These are phyloP conservation scores for Urochloa ruziziensis DNA, from an alignment of 176 grass and related monocot species.

Conservation along the genomic window DNA sequence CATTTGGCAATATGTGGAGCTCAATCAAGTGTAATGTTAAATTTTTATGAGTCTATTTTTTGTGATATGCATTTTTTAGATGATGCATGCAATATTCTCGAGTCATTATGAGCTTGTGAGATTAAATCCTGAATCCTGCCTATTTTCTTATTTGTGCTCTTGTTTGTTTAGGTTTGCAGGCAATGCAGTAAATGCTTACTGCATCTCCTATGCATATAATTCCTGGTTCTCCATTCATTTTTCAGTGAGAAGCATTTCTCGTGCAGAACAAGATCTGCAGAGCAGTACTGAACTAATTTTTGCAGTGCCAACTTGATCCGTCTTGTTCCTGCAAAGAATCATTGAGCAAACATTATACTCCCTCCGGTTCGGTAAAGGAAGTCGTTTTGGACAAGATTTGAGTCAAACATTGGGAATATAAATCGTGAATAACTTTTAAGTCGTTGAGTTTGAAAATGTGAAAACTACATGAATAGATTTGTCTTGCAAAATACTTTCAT, in stretches of 20 bases:
- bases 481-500: too few species aligned
- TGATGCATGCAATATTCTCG: neutral
- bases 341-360: slow-evolving; percentile 43
- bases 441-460: too few species aligned
- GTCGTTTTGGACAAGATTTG: too few species aligned
- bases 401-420: too few species aligned
- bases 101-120: neutral
- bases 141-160: neutral
- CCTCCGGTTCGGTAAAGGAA: too few species aligned
- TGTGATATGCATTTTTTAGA: slow-evolving; percentile 9
- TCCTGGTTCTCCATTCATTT: neutral
- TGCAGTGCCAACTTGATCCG: slow-evolving; percentile 10
- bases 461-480: too few species aligned
- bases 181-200: slow-evolving; percentile 6
- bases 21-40: slow-evolving; percentile 17
- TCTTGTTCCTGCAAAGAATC: slow-evolving; percentile 28
- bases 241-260: neutral
- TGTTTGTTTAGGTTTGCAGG: neutral
- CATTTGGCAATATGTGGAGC: neutral
- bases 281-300: neutral
- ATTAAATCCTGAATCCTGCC: neutral
- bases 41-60: neutral
- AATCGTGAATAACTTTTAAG: too few species aligned
- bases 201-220: neutral
- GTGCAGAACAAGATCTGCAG: slow-evolving; percentile 19